Evolutionary conservation across 495 filamentous ascomycete species (phyloP).

Genomic region (Patellaria atrata): DNA sequence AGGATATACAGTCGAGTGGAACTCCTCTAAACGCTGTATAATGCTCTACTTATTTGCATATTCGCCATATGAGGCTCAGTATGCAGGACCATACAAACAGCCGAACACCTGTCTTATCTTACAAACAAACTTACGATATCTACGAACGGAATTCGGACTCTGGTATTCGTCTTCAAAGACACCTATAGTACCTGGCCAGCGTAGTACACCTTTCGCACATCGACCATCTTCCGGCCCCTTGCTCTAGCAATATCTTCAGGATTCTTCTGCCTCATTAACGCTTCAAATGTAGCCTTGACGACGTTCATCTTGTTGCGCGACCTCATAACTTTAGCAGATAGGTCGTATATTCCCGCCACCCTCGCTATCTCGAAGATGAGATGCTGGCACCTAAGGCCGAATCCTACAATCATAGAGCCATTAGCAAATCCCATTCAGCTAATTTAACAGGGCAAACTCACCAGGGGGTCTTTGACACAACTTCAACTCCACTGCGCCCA

Average conservation of each 20-base stretch:
- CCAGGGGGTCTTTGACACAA: slow-evolving; percentile 75
- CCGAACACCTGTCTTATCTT: no score
- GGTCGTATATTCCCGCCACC: slow-evolving; percentile 67
- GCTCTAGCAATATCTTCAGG: slow-evolving; percentile 81
- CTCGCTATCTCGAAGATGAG: slow-evolving; percentile 88
- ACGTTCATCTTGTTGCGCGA: slow-evolving; percentile 92
- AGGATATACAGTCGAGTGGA: no score
- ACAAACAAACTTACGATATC: no score
- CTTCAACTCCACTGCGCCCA: slow-evolving; percentile 67
- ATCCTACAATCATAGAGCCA: slow-evolving; percentile 41
- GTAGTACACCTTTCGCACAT: slow-evolving; percentile 95
- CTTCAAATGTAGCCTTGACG: slow-evolving; percentile 75
- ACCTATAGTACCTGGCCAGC: slow-evolving; percentile 44
- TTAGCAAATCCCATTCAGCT: slow-evolving; percentile 3
- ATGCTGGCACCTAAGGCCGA: slow-evolving; percentile 78
- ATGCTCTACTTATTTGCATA: no score
- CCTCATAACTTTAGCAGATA: slow-evolving; percentile 63
- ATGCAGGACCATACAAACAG: no score
- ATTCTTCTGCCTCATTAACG: slow-evolving; percentile 63
- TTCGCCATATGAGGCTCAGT: no score
- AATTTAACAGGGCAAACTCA: slow-evolving; percentile 30
- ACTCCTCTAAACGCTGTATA: no score
- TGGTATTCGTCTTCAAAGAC: no score
- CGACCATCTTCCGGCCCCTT: slow-evolving; percentile 83
- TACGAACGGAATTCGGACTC: no score